phyloP scores from a whole-genome alignment of 495 filamentous ascomycete species.

The Hyaloscypha finlandica region DNA sequence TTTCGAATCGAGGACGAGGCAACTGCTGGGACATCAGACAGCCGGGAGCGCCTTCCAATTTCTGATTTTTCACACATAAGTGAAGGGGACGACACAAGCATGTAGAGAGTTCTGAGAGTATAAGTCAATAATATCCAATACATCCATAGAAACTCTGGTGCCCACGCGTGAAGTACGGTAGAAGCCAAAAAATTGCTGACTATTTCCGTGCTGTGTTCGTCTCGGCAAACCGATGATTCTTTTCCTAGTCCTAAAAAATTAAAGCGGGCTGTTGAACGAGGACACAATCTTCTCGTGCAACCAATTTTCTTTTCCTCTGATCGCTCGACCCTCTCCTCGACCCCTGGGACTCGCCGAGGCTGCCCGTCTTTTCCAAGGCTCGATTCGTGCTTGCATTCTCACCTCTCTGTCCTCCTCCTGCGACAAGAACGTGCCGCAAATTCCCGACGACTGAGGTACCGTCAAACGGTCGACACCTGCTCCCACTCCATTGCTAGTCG shows the following conservation, averaged over 20 bases:
- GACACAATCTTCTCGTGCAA: background rate
- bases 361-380: conserved; percentile 5
- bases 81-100: background rate
- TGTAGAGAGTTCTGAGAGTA: background rate
- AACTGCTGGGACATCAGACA: too few relatives aligned
- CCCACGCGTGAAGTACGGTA: background rate
- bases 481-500: conserved; percentile 18
- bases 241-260: background rate
- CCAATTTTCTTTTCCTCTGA: background rate
- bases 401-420: background rate
- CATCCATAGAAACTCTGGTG: background rate
- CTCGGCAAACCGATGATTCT: background rate
- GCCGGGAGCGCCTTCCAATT: too few relatives aligned
- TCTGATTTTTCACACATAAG: background rate
- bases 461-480: conserved; percentile 9
- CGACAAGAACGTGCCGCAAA: conserved; percentile 17
- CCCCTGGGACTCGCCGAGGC: conserved; percentile 11
- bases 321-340: background rate
- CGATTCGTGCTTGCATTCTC: background rate
- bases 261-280: too few relatives aligned
- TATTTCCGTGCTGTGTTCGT: background rate
- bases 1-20: too few relatives aligned
- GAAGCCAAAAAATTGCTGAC: background rate
- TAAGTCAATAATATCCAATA: background rate
- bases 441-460: conserved; percentile 9